Evolutionary conservation across 768 basidiomycete genomes (phyloP).

Genomic region (Tylopilus vinaceipallidus): DNA sequence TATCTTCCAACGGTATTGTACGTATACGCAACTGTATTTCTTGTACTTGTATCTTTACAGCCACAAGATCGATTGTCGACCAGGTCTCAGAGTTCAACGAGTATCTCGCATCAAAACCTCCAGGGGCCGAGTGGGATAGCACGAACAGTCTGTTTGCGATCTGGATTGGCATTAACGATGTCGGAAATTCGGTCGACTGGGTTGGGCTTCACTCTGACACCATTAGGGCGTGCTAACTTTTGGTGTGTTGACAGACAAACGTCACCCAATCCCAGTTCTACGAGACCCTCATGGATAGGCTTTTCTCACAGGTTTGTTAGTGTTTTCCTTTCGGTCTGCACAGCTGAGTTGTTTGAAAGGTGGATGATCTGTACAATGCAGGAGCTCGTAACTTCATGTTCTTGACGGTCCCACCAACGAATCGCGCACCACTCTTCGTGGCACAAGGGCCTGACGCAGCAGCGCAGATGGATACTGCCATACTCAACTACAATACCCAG

Average conservation of each 20-base stretch:
- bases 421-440: constrained; percentile 54
- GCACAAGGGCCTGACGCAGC: constrained; percentile 34
- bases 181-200: constrained; percentile 27
- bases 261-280: constrained; percentile 24
- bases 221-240: background rate
- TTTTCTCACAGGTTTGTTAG: constrained; percentile 28
- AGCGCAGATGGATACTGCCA: constrained; percentile 31
- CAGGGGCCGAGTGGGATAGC: constrained; percentile 53
- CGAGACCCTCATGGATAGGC: constrained; percentile 21
- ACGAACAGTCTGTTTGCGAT: constrained; percentile 58
- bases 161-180: constrained; percentile 75
- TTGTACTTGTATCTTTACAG: background rate
- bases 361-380: constrained; percentile 20
- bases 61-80: constrained; percentile 35
- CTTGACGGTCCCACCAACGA: constrained; percentile 59
- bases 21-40: constrained; percentile 27
- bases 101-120: constrained; percentile 46
- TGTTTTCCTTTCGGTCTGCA: background rate
- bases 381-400: constrained; percentile 65
- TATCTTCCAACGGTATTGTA: constrained; percentile 50
- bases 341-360: constrained; percentile 1
- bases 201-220: constrained; percentile 6
- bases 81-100: constrained; percentile 60
- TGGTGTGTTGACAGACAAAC: constrained; percentile 17
- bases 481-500: constrained; percentile 51